Base-by-base conservation (phyloP, 2,329 filamentous ascomycete genomes). In the Drechslerella dactyloides region DNA sequence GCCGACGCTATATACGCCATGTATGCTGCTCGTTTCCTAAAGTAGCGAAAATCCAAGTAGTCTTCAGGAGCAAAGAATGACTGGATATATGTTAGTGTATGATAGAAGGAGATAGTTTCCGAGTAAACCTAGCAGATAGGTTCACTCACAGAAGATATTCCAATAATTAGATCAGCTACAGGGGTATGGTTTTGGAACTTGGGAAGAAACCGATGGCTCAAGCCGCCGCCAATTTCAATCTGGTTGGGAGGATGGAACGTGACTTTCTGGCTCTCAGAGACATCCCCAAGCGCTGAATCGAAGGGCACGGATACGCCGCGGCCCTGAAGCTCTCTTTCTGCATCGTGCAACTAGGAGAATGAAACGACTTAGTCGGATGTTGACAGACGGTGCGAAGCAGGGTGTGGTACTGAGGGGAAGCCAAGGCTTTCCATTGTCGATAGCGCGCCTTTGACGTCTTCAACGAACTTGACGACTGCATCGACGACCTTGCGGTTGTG, bases 21-120 rank as follows among this genome's bases (percentile, higher is more conserved):
- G 40, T 70, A 70, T 7, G 63, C 13, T 10, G 53, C 23, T n/a
- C 59, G 24, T 23, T 70, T 70, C 21, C 53, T 23, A n/a, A 59
- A 40, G 46, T 70, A 70, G 11, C 58, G 52, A 27, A 58, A 63
- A 5, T 70, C 58, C 8, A 63, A 21, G 35, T 63, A 63, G 52
- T 70, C 65, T 46, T 59, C 54, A 13, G 58, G 48, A 17, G 55
- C 35, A 10, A 70, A 30, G 0, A 57, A 37, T 1, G 44, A 19
- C 65, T 70, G 10, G 8, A 10, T 5, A n/a, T 15, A 2, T n/a
- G 33, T 70, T 59, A 70, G 58, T 17, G 11, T 37, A n/a, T 24
- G 19, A 21, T 17, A 53, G 23, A 55, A 11, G 13, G 15, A 10
- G 5, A 35, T 6, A 3, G n/a, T 42, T 24, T 42, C 8, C 17